A percentile compares a stretch with the other conserved stretches of the same genome.
Conservation (phyloP, 106 monocot species). For the Platanthera guangdongensis region DNA sequence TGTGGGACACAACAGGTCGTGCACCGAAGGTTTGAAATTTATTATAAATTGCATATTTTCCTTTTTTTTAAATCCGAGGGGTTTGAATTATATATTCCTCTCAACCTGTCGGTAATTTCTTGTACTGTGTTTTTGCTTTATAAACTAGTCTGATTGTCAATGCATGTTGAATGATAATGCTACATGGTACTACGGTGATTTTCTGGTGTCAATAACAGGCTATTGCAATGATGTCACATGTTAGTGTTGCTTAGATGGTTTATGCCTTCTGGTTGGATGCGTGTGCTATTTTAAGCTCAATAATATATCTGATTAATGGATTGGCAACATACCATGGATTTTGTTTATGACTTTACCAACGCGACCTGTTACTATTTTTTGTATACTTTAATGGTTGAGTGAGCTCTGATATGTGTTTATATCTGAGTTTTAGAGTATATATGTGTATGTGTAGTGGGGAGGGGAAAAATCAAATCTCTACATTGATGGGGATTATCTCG, state of each 20-base stretch:
- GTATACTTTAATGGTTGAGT: background rate
- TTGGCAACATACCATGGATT: background rate
- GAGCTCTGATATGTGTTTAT: background rate
- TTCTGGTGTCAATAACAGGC: no score
- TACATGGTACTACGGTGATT: no score
- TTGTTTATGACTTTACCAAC: background rate
- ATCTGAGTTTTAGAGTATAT: background rate
- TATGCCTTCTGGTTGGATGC: background rate
- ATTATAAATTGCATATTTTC: background rate
- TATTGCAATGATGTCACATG: background rate
- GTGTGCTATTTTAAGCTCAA: background rate
- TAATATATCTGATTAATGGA: background rate
- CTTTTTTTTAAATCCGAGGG: no score
- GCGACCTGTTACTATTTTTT: background rate
- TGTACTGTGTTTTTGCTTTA: background rate
- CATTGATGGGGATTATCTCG: no score
- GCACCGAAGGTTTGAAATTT: slow-evolving; percentile 61
- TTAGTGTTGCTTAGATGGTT: background rate
- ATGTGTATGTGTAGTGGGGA: background rate
- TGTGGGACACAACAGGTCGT: slow-evolving; percentile 85
- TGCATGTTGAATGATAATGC: background rate
- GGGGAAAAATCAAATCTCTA: no score
- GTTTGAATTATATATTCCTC: background rate
- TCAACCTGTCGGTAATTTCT: background rate
- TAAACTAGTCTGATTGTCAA: background rate